Evolutionary conservation across 805 yeast species (phyloP), one percentile per base, ranked within the genome.

Genomic region (Wickerhamiella vanderwaltii): DNA sequence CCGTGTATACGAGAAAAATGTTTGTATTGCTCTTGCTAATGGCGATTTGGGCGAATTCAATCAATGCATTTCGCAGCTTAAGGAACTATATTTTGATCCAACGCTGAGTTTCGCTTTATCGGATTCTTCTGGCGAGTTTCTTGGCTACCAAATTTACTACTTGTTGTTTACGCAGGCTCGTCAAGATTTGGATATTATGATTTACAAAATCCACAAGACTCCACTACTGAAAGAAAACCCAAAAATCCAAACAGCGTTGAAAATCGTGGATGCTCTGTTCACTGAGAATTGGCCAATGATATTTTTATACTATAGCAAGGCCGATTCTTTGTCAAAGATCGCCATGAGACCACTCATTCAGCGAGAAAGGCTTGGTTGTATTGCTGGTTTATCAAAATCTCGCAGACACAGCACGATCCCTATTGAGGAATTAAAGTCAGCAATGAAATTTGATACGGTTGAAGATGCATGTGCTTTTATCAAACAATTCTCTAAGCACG

Each of bases 41-140:
- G 69, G 72, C 30, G 98, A 88, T 59, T 62, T 88, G 48, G 96
- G 96, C 7, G 97, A 91, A 59, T 86, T 82, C 58, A 91, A 91
- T 62, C 96, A 88, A 58, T 91, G 97, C 57, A 94, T 82, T 59
- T 75, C 93, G 12, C 84, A 85, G 52, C 62, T 91, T 39, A 73
- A 73, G 48, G 65, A 70, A 34, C 63, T 87, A 18, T 87, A 79
- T 54, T 71, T 65, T 20, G 51, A 53, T 20, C 17, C 37, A 18
- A 63, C 64, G 5, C 34, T 44, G 19, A 25, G 29, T 13, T 44
- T 18, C 17, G 58, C 61, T 6, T 49, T 56, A 3, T 62, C 66
- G 9, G 11, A 12, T 3, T 57, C 64, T 11, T 64, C 65, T 43
- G 60, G 67, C 49, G 95, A 87, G 55, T 84, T 83, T 52, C 59